Percentiles rank a stretch among this genome's conserved stretches.
These are phyloP conservation scores for Biscogniauxia marginata DNA, from an alignment of 2,329 filamentous ascomycete species.

Conservation along the genomic window DNA sequence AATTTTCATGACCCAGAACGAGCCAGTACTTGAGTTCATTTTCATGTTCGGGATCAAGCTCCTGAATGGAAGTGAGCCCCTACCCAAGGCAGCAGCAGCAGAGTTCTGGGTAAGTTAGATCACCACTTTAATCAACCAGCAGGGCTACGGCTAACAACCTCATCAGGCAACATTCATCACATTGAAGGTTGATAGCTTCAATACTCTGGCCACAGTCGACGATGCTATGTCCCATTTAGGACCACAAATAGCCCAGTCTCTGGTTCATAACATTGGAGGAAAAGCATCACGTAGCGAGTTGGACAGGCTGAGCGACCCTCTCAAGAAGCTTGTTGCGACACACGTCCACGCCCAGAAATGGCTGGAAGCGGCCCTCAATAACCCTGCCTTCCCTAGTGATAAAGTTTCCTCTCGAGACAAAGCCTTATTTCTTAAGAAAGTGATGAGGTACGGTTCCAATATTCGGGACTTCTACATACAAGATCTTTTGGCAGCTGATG, in stretches of 20 bases:
- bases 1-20: conserved; percentile 60
- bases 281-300: conserved; percentile 69
- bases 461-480: not conserved
- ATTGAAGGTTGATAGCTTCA: conserved; percentile 42
- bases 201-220: conserved; percentile 44
- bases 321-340: conserved; percentile 64
- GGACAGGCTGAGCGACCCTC: conserved; percentile 66
- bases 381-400: conserved; percentile 56
- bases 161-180: conserved; percentile 52
- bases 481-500: not conserved
- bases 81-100: conserved; percentile 72
- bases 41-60: conserved; percentile 72
- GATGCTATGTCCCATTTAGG: conserved; percentile 59
- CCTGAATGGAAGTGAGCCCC: conserved; percentile 67
- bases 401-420: conserved; percentile 61
- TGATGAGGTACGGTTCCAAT: conserved; percentile 52
- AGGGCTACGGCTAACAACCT: conserved; percentile 4
- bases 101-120: conserved; percentile 67
- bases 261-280: conserved; percentile 67
- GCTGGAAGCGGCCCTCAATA: conserved; percentile 60
- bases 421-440: conserved; percentile 61
- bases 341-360: conserved; percentile 57
- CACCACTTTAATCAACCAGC: not conserved
- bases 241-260: conserved; percentile 55
- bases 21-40: conserved; percentile 60